These are phyloP conservation scores for Globisporangium carolinianum DNA, from an alignment of 352 stramenopile genomes.

Conservation along the genomic window DNA sequence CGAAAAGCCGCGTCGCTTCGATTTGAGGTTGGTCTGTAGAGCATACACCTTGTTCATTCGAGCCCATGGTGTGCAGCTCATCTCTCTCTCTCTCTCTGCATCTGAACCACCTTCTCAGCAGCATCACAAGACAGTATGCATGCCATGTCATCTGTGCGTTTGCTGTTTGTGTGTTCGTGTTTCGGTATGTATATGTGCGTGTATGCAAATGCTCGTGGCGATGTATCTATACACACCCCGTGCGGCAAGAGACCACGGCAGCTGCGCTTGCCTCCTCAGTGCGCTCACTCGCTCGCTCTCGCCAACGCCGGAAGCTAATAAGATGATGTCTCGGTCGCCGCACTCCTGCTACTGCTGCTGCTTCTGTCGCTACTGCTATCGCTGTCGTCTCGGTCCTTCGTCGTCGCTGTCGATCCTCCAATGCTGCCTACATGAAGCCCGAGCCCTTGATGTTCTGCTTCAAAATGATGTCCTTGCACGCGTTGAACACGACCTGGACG, in stretches of 20 bases:
- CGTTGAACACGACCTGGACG: constrained; percentile 95
- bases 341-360: neutral
- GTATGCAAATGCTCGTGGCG: constrained; percentile 3
- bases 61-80: too few relatives aligned
- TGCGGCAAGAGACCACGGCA: constrained; percentile 4
- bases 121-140: neutral
- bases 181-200: too few relatives aligned
- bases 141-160: too few relatives aligned
- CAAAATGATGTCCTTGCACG: constrained; percentile 95
- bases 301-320: constrained; percentile 5
- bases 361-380: neutral
- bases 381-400: neutral
- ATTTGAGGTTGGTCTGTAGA: too few relatives aligned
- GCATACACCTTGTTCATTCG: too few relatives aligned
- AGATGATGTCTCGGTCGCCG: constrained; percentile 3
- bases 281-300: neutral
- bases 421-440: constrained; percentile 69
- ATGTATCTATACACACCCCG: constrained; percentile 13
- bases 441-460: constrained; percentile 91
- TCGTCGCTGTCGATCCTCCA: neutral
- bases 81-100: too few relatives aligned
- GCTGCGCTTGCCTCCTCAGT: neutral
- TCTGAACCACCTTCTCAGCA: too few relatives aligned
- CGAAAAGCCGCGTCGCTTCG: too few relatives aligned
- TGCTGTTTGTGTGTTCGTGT: too few relatives aligned